A percentile compares a stretch with the other conserved stretches of the same genome.
Evolutionary conservation across 2,329 filamentous ascomycete species (phyloP).

Genomic region (Diaporthe vaccinii): DNA sequence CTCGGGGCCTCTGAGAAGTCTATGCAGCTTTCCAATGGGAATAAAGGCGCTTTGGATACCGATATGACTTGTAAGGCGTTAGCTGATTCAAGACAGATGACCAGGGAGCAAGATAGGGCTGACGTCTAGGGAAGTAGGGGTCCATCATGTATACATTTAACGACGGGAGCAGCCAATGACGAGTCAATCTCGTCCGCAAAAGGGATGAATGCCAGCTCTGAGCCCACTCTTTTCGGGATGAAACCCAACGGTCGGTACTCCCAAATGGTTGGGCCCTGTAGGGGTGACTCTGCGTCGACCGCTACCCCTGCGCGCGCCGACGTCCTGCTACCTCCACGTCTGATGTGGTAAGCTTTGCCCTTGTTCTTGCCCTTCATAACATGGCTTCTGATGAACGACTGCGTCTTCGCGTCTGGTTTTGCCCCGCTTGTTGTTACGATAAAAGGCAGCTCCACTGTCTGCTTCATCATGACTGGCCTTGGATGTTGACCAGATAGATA

Average conservation of each 20-base stretch:
- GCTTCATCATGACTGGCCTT: neutral
- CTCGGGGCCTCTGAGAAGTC: constrained; percentile 46
- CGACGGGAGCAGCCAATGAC: constrained; percentile 44
- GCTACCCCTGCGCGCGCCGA: constrained; percentile 16
- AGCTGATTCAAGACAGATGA: neutral
- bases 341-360: constrained; percentile 45
- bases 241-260: neutral
- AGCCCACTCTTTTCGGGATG: constrained; percentile 42
- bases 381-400: constrained; percentile 55
- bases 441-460: constrained; percentile 46
- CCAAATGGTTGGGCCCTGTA: neutral
- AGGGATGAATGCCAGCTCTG: constrained; percentile 44
- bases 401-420: constrained; percentile 49
- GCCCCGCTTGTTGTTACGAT: constrained; percentile 48
- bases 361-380: constrained; percentile 60
- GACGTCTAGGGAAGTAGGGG: too few relatives aligned
- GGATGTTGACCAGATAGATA: neutral
- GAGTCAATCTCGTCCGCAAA: constrained; percentile 49
- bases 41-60: constrained; percentile 50
- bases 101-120: neutral
- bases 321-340: neutral
- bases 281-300: neutral
- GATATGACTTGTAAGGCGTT: constrained; percentile 47
- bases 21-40: constrained; percentile 51
- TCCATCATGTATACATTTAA: constrained; percentile 47